Conservation (phyloP, 2,329 filamentous ascomycete species). For the Colletotrichum lentis region DNA sequence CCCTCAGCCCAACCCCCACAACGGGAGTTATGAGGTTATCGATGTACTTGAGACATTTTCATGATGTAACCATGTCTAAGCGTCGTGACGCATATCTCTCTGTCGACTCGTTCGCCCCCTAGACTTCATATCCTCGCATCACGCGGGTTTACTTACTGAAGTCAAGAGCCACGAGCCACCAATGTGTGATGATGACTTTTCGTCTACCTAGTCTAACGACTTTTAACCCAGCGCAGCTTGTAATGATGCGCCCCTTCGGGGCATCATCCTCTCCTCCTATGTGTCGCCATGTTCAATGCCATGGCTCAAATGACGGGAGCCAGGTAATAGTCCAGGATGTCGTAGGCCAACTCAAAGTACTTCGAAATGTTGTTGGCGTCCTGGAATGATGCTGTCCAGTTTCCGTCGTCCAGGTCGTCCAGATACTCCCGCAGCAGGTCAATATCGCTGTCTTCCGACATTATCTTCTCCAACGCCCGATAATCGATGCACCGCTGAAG, state of each 20-base stretch:
- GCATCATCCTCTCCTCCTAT: background rate
- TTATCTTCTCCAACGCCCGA: constrained; percentile 55
- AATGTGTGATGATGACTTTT: background rate
- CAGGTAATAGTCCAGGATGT: constrained; percentile 63
- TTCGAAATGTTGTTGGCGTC: constrained; percentile 39
- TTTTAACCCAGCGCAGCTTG: background rate
- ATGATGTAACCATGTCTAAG: background rate
- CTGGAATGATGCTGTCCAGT: constrained; percentile 49
- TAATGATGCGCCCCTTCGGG: background rate
- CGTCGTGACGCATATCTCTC: background rate
- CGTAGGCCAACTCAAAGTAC: constrained; percentile 62
- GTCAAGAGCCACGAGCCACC: background rate
- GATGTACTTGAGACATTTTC: background rate
- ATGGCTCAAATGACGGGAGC: constrained; percentile 56
- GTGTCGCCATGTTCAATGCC: background rate
- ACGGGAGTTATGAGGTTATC: background rate
- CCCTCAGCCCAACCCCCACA: background rate
- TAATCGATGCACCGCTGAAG: constrained; percentile 62
- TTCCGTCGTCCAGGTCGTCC: constrained; percentile 57
- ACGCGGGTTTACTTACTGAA: background rate
- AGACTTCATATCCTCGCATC: too few species aligned
- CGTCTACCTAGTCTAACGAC: background rate
- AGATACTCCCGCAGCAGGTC: constrained; percentile 59
- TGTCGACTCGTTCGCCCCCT: background rate
- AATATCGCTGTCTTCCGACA: constrained; percentile 46